Evolutionary conservation across 305 asterid genomes (phyloP), one percentile per base, ranked within the genome.

Genomic region (Euphrasia arctica): DNA sequence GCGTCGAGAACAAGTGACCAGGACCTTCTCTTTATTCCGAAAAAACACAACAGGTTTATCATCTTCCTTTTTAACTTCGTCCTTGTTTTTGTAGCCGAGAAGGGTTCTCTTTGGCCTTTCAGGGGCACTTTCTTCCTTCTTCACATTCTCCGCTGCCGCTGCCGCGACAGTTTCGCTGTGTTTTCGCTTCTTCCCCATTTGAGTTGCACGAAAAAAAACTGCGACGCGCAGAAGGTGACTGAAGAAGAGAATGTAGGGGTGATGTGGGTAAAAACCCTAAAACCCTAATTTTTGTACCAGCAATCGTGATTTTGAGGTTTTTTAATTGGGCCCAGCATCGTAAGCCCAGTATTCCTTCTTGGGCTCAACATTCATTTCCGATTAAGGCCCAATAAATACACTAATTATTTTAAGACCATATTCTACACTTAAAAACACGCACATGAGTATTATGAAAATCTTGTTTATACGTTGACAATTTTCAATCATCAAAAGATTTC

Each of bases 1-100:
- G 51, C 97, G 95, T 69, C 97, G 96, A 12, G 97, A 72, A 56
- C 96, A 93, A 59, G 97, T 90, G 43, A 93, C 87, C 71, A 93
- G 72, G 1, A 93, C 95, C 74, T 84, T 93, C 77, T 88, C 96
- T 70, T 90, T 88, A 68, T 90, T 93, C 58, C 96, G 76, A 42
- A 85, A 91, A 29, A 34, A 49, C 52, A 36, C 74, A 6, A 43
- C 51, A 42, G 67, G 45, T 50, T 59, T 54, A 18, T 63, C 79
- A 34, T 59, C 66, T 36, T 72, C 78, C 12, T 62, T 71, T 29
- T 65, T 60, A 48, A 54, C 72, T 34, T 67, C 78, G 29, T 54
- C 73, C 6, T 60, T 60, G 50, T 68, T 82, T 75, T 89, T 89
- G 60, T 82, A 89, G 15, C 98, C 98, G 10, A 92, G 63, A 42